Base-by-base conservation (phyloP, 495 filamentous ascomycete genomes). In the Aspergillus hancockii region DNA sequence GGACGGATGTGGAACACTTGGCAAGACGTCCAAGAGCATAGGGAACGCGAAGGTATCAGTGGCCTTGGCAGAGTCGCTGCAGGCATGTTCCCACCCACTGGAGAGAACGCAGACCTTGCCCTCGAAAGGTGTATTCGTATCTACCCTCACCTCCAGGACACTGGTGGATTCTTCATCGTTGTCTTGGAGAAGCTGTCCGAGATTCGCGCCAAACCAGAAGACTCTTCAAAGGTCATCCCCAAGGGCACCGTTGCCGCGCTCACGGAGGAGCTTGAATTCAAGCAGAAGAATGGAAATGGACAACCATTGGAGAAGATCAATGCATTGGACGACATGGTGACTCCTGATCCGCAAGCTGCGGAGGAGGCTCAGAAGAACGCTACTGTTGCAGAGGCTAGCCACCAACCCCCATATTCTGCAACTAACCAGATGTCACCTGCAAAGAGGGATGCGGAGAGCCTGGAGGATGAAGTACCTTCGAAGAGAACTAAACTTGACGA, bases 141-240 rank as follows among this genome's bases (percentile, higher is more conserved):
- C 14, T 99, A 99, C 68, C 88, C 92, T 25, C 93, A 99, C 71
- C 79, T 90, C 60, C 95, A 98, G 73, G 91, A 99, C 66, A 98
- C 94, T 43, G 94, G 94, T 56, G 92, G 87, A 23, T 99, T 99
- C 81, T 99, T 98, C 77, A 96, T 99, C 67, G 85, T 92, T 0
- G 91, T 97, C 4, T 78, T 99, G 23, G 90, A 96, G 75, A 99
- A 99, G 81, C 84, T 83, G 62, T 79, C 81, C 8, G 95, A 98
- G 65, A 96, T 98, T 71, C 88, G 83, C 62, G 87, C 91, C 3
- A 90, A 88, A 74, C 86, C 90, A 51, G 90, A 95, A 73, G 75
- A 83, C n/a, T 77, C 81, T 46, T 67, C 74, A 45, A 89, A 86
- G 68, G 80, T 85, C 56, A 80, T 79, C 47, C 77, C 74, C 36